Percentiles rank a stretch among this genome's conserved stretches.
phyloP scores from a whole-genome alignment of 768 basidiomycete genomes.

The Russula lepida region DNA sequence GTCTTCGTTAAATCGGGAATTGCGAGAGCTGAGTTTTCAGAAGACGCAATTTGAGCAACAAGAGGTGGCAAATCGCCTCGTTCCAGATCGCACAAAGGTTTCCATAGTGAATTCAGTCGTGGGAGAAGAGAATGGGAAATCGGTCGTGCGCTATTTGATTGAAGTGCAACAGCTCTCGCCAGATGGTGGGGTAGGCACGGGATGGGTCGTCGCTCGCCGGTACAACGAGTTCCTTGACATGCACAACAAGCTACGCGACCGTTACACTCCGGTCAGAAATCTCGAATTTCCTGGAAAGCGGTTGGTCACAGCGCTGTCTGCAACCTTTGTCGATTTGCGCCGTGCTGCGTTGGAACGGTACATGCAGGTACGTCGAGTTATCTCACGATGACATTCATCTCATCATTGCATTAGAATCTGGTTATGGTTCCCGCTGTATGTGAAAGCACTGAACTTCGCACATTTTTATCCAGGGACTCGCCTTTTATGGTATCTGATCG shows the following conservation, averaged over 20 bases:
- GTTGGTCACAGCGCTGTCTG: constrained; percentile 80
- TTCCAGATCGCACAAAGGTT: constrained; percentile 79
- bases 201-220: constrained; percentile 88
- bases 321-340: constrained; percentile 80
- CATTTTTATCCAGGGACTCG: constrained; percentile 83
- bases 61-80: constrained; percentile 79
- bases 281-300: constrained; percentile 91
- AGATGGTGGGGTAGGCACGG: constrained; percentile 71
- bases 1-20: constrained; percentile 70
- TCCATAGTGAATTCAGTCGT: constrained; percentile 76
- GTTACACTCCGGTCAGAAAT: constrained; percentile 52
- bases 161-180: constrained; percentile 83
- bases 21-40: constrained; percentile 81
- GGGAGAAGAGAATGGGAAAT: constrained; percentile 79
- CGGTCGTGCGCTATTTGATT: constrained; percentile 85
- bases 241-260: constrained; percentile 79
- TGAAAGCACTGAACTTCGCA: constrained; percentile 71
- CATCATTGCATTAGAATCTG: constrained; percentile 43
- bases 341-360: constrained; percentile 79
- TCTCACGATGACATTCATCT: not conserved
- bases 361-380: constrained; percentile 54
- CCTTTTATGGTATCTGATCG: constrained; percentile 62
- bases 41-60: constrained; percentile 91
- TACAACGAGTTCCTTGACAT: constrained; percentile 94
- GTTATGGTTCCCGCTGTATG: constrained; percentile 68